Percentiles rank a stretch among this genome's conserved stretches.
These are phyloP conservation scores for Aurantiochytrium sp. DNA, from an alignment of 108 stramenopile genomes.

Conservation along the genomic window DNA sequence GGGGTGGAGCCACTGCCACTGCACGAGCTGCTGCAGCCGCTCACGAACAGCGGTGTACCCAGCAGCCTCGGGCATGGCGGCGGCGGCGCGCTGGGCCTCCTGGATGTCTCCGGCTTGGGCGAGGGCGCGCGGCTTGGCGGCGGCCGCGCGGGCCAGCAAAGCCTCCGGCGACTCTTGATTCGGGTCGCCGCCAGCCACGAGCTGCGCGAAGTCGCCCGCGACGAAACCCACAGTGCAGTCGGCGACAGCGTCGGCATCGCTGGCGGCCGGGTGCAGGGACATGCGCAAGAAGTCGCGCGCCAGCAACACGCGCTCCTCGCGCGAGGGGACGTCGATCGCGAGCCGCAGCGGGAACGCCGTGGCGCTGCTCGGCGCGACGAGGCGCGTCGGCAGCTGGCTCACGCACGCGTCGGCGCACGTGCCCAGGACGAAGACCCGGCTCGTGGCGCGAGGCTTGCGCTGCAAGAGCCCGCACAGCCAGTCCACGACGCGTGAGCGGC, in stretches of 20 bases:
- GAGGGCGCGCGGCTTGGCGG: not conserved
- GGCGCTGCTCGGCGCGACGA: not conserved
- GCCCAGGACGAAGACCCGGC: not conserved
- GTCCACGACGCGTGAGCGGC: not conserved
- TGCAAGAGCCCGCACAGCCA: not conserved
- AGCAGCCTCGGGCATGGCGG: not conserved
- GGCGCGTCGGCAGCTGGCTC: not conserved
- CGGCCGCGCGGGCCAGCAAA: not conserved
- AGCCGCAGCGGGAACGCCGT: not conserved
- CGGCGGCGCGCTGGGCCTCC: not conserved
- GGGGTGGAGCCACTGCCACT: conserved; percentile 66
- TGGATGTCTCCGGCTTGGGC: not conserved
- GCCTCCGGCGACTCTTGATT: not conserved
- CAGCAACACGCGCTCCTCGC: not conserved
- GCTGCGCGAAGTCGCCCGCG: not conserved
- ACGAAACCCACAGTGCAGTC: not conserved
- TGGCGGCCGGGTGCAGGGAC: not conserved
- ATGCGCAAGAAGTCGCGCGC: not conserved
- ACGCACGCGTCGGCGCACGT: not conserved
- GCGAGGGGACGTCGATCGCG: not conserved
- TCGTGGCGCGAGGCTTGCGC: not conserved
- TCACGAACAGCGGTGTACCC: not conserved
- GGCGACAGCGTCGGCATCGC: not conserved
- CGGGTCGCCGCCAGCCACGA: not conserved
- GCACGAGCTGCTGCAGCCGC: not conserved